These are phyloP conservation scores for Podospora didyma DNA, from an alignment of 495 filamentous ascomycete species.

Conservation along the genomic window DNA sequence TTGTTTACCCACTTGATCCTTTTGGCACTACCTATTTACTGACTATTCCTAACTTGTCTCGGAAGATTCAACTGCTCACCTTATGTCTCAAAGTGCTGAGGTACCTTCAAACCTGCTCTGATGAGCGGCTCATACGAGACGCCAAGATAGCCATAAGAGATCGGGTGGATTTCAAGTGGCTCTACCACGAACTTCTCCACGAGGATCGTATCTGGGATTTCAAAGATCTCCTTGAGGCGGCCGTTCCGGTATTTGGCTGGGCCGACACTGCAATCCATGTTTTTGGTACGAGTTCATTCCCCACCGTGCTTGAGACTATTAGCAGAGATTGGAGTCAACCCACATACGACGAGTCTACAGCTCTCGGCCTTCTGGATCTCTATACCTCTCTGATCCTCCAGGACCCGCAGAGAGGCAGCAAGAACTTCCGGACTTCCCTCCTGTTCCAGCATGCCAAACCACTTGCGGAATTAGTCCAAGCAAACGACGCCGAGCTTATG, in stretches of 20 bases:
- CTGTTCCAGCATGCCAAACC: slow-evolving; percentile 4
- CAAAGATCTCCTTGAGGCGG: slow-evolving; percentile 14
- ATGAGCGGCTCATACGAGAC: background rate
- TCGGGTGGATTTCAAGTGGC: slow-evolving; percentile 5
- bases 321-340: slow-evolving; percentile 12
- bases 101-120: background rate
- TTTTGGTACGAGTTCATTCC: background rate
- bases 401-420: background rate
- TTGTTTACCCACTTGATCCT: background rate
- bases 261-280: background rate
- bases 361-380: slow-evolving; percentile 19
- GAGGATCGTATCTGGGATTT: slow-evolving; percentile 20
- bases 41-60: background rate
- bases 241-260: slow-evolving; percentile 11
- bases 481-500: slow-evolving; percentile 11
- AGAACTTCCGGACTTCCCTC: background rate
- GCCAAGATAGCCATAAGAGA: background rate
- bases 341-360: slow-evolving; percentile 11
- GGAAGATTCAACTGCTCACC: slow-evolving; percentile 9
- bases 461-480: slow-evolving; percentile 7
- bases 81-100: slow-evolving; percentile 8
- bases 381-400: slow-evolving; percentile 16
- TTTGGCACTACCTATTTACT: background rate
- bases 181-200: slow-evolving; percentile 11
- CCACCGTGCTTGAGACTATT: slow-evolving; percentile 5